A percentile compares a stretch with the other conserved stretches of the same genome.
Evolutionary conservation across 2,329 filamentous ascomycete species (phyloP).

Genomic region (Metarhizium guizhouense): DNA sequence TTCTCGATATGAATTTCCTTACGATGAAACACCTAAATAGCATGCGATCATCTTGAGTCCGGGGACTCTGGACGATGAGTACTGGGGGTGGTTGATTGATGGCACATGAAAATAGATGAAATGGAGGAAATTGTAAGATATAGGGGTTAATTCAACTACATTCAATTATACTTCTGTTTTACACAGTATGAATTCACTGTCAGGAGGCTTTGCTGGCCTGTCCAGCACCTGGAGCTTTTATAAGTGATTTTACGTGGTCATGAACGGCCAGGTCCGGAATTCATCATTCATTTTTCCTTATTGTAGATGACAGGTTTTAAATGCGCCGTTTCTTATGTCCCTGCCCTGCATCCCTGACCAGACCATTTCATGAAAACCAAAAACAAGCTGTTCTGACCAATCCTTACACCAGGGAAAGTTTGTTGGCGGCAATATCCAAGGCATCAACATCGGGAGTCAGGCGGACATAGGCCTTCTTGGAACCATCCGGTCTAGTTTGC

Average conservation of each 20-base stretch:
- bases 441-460: conserved; percentile 95
- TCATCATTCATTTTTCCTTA: conserved; percentile 22
- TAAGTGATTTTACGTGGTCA: not conserved
- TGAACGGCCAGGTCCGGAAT: conserved; percentile 15
- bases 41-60: conserved; percentile 28
- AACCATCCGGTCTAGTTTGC: conserved; percentile 69
- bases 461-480: conserved; percentile 98
- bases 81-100: not conserved
- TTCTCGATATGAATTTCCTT: conserved; percentile 78
- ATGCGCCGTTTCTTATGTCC: conserved; percentile 30
- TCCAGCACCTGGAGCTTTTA: not conserved
- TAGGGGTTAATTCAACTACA: not conserved
- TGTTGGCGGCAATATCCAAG: conserved; percentile 98
- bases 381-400: conserved; percentile 9
- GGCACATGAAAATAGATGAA: not conserved
- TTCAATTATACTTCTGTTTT: not conserved
- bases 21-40: conserved; percentile 78
- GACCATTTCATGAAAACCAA: conserved; percentile 31
- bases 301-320: conserved; percentile 24
- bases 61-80: not conserved
- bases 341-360: conserved; percentile 22
- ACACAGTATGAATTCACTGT: not conserved
- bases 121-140: not conserved
- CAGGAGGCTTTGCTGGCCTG: no score
- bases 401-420: conserved; percentile 90